Evolutionary conservation across 2,329 filamentous ascomycete species (phyloP).

Genomic region (Ceratocystis variospora): DNA sequence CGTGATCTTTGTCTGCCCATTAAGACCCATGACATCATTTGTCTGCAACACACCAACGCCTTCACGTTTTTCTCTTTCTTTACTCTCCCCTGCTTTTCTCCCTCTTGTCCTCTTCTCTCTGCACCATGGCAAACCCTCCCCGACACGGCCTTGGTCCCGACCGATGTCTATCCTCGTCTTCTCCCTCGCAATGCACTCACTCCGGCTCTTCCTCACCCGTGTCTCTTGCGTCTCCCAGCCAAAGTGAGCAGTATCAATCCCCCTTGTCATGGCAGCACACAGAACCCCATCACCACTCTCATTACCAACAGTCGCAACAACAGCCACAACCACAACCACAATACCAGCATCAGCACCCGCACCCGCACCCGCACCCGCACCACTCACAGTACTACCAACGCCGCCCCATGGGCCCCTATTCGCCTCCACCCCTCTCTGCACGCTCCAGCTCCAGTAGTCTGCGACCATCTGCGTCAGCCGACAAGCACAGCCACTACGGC

Average conservation of each 20-base stretch:
- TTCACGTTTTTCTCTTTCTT: not conserved
- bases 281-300: not conserved
- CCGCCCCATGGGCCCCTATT: not conserved
- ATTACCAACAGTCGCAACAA: not conserved
- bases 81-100: not conserved
- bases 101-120: not conserved
- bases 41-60: not conserved
- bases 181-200: slow-evolving; percentile 1
- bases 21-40: not conserved
- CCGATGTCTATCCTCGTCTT: slow-evolving; percentile 6
- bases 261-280: not conserved
- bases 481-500: not conserved
- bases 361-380: not conserved
- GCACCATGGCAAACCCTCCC: slow-evolving; percentile 8
- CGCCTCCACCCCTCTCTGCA: slow-evolving; percentile 3
- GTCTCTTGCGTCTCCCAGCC: not conserved
- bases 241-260: not conserved
- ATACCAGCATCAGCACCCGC: not conserved
- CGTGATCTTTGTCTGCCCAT: not conserved
- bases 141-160: not conserved
- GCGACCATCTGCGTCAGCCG: not conserved
- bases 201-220: not conserved
- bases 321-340: not conserved
- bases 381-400: not conserved
- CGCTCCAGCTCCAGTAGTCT: slow-evolving; percentile 4